Evolutionary conservation across 306 rosid genomes (phyloP), one percentile per base, ranked within the genome.

Genomic region (Chamaecrista fasciculata): DNA sequence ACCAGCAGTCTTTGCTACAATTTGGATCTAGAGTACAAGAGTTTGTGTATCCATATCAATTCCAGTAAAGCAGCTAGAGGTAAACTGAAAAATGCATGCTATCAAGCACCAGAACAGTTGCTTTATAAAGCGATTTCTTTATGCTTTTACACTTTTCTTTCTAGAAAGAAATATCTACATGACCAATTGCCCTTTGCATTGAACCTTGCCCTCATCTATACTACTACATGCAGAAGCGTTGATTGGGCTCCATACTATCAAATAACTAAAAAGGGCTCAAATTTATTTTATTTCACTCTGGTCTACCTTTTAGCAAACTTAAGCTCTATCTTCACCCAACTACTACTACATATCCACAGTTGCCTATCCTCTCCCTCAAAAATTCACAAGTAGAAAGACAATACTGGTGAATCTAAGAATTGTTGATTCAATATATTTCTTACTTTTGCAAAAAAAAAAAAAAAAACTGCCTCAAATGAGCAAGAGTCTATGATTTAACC

Each of bases 1-100:
- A 34, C 85, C 88, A 18, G 96, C 96, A 75, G 87, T 89, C 78
- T 86, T 87, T 55, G 92, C 94, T 39, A 94, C 97, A 66, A 77
- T 91, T 85, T 94, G 99, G 76, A 94, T 84, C 99, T 94, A 68
- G 56, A 76, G 67, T 44, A 72, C 76, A 24, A 67, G 66, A 46
- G 60, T 60, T 67, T 61, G 37, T 2, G 77, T 59, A 73, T 58
- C 56, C 48, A 73, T 75, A 71, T 78, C 47, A 40, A 44, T 66
- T 61, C 70, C 40, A 71, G 11, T 24, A 10, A 58, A 47, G 28
- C 59, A 71, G 21, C 47, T 6, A 63, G 3, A 60, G 31, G 20
- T 44, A 15, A 44, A 14, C 5, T 44, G n/a, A 44, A 20, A 44
- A 43, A 44, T 44, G 1, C 4, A 40, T 40, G 46, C 46, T 40